Evolutionary conservation across 2,329 filamentous ascomycete genomes (phyloP).

Genomic region (Alternaria brassicicola): DNA sequence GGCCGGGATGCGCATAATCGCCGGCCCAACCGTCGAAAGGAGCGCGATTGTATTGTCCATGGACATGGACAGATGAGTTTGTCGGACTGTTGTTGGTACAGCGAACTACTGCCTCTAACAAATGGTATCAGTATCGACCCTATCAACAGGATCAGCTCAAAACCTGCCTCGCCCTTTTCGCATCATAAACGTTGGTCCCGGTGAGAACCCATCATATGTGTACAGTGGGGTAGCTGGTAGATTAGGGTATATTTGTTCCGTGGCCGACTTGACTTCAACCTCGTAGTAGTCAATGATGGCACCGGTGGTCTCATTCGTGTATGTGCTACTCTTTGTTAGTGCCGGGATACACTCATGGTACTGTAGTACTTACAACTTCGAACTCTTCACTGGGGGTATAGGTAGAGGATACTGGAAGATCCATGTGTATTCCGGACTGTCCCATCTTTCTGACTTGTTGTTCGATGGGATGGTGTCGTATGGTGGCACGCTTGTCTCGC

Average conservation of each 20-base stretch:
- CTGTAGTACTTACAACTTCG: constrained; percentile 46
- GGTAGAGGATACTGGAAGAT: constrained; percentile 53
- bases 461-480: constrained; percentile 10
- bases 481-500: not conserved
- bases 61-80: constrained; percentile 59
- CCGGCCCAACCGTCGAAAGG: constrained; percentile 62
- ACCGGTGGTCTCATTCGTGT: constrained; percentile 44
- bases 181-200: constrained; percentile 61
- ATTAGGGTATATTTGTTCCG: constrained; percentile 53
- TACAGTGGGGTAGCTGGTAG: constrained; percentile 49
- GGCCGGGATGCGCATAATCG: constrained; percentile 57
- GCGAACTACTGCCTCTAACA: constrained; percentile 59
- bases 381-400: constrained; percentile 53
- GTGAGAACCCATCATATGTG: constrained; percentile 62
- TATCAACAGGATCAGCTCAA: not conserved
- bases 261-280: constrained; percentile 50
- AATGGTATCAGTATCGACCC: not conserved
- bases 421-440: constrained; percentile 48
- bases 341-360: constrained; percentile 1
- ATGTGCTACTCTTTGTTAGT: constrained; percentile 36
- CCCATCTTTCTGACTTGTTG: constrained; percentile 24
- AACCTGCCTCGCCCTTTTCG: constrained; percentile 50
- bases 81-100: constrained; percentile 58
- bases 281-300: constrained; percentile 56
- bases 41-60: constrained; percentile 58